Evolutionary conservation across 129 eudicot genomes (phyloP).

Genomic region (Chrysanthemum makinoi): DNA sequence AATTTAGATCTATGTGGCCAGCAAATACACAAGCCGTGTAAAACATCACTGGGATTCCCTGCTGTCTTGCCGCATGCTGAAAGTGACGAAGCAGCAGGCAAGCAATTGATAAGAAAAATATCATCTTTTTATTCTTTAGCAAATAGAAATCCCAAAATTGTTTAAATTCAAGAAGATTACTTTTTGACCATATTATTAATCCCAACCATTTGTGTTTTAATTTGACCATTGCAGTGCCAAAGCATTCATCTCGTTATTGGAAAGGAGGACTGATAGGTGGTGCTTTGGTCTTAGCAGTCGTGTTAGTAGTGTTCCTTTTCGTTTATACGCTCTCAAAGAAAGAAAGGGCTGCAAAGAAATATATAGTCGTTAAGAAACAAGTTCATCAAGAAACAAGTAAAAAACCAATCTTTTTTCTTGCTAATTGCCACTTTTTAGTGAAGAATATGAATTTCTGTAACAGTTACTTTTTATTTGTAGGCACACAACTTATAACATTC

Average conservation of each 20-base stretch:
- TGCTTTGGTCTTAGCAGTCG: slow-evolving; percentile 47
- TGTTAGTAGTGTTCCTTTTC: slow-evolving; percentile 59
- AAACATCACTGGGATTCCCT: slow-evolving; percentile 91
- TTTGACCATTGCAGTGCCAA: slow-evolving; percentile 58
- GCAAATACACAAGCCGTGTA: slow-evolving; percentile 83
- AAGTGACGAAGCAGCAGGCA: slow-evolving; percentile 85
- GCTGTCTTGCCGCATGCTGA: slow-evolving; percentile 92
- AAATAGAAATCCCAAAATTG: not conserved
- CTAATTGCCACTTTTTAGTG: not conserved
- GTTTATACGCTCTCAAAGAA: slow-evolving; percentile 73
- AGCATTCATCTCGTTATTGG: slow-evolving; percentile 56
- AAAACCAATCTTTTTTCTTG: not conserved
- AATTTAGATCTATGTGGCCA: slow-evolving; percentile 93
- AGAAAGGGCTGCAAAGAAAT: slow-evolving; percentile 82
- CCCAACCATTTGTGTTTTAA: not conserved
- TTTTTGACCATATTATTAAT: not conserved
- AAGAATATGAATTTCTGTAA: not conserved
- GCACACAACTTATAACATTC: slow-evolving; percentile 86
- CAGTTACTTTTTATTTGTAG: slow-evolving; percentile 23
- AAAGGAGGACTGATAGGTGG: slow-evolving; percentile 67
- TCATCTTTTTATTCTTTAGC: not conserved
- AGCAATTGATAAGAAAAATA: not conserved
- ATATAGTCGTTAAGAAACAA: slow-evolving; percentile 88
- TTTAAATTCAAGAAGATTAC: not conserved
- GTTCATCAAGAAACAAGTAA: slow-evolving; percentile 74